phyloP scores from a whole-genome alignment of 2,329 filamentous ascomycete species.

The Aspergillus chevalieri region DNA sequence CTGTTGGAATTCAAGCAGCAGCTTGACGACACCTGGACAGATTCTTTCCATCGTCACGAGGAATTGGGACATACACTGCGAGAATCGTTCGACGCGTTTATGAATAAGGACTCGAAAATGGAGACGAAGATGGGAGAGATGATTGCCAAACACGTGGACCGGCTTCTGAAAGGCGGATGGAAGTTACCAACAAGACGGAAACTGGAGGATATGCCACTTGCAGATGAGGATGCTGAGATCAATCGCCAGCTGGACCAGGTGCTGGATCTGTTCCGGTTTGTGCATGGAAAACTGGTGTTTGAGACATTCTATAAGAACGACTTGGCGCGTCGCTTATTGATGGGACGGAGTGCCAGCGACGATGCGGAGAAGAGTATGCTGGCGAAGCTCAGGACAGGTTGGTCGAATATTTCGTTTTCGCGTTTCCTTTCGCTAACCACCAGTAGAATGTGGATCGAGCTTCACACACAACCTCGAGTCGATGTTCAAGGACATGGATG shows the following conservation, averaged over 20 bases:
- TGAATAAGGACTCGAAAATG: constrained; percentile 76
- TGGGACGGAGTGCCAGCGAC: constrained; percentile 86
- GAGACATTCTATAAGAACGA: constrained; percentile 99
- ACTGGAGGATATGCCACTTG: constrained; percentile 49
- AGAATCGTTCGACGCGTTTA: constrained; percentile 81
- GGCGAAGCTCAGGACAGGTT: constrained; percentile 70
- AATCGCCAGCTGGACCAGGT: constrained; percentile 88
- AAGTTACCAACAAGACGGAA: constrained; percentile 59
- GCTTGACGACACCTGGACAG: constrained; percentile 68
- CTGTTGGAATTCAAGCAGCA: constrained; percentile 74
- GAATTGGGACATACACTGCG: constrained; percentile 70
- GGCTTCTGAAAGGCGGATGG: constrained; percentile 76
- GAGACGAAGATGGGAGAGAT: constrained; percentile 87
- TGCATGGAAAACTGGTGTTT: constrained; percentile 95
- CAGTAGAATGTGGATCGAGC: constrained; percentile 75
- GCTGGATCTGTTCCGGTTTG: constrained; percentile 90
- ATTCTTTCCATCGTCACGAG: constrained; percentile 72
- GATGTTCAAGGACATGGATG: constrained; percentile 98
- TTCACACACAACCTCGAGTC: constrained; percentile 97
- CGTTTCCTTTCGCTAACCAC: constrained; percentile 3
- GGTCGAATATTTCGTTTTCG: constrained; percentile 8
- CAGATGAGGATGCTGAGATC: constrained; percentile 86
- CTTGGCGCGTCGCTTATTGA: constrained; percentile 77
- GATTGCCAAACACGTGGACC: constrained; percentile 95
- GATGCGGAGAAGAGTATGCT: constrained; percentile 97